Evolutionary conservation across 140 eudicot species (phyloP).

Genomic region (Bidens hawaiensis): DNA sequence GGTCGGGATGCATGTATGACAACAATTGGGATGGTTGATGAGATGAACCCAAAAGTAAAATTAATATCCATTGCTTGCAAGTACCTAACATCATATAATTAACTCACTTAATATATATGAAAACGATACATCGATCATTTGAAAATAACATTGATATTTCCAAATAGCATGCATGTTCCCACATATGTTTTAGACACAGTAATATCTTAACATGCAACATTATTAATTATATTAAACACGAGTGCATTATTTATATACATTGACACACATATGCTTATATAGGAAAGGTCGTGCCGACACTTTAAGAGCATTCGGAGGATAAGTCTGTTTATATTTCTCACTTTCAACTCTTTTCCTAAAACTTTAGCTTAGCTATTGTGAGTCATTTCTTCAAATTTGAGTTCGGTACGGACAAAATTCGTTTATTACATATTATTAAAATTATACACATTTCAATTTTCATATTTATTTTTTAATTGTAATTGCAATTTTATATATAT

Average conservation of each 20-base stretch:
- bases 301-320: background rate
- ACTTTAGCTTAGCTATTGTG: no score
- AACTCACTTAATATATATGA: constrained; percentile 13
- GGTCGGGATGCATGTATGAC: background rate
- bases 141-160: constrained; percentile 35
- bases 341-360: no score
- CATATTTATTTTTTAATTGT: no score
- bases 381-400: no score
- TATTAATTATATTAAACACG: background rate
- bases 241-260: background rate
- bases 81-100: constrained; percentile 20
- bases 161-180: constrained; percentile 8
- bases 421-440: no score
- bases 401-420: no score
- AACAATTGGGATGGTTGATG: constrained; percentile 13
- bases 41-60: constrained; percentile 10
- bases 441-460: no score
- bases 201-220: background rate
- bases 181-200: background rate
- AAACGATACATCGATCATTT: constrained; percentile 10
- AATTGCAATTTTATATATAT: no score
- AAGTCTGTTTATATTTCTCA: background rate
- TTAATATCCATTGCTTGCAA: constrained; percentile 7
- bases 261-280: background rate
- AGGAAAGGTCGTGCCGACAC: background rate